Base-by-base conservation (phyloP, 2,329 filamentous ascomycete species). In the Hypomyces rosellus region DNA sequence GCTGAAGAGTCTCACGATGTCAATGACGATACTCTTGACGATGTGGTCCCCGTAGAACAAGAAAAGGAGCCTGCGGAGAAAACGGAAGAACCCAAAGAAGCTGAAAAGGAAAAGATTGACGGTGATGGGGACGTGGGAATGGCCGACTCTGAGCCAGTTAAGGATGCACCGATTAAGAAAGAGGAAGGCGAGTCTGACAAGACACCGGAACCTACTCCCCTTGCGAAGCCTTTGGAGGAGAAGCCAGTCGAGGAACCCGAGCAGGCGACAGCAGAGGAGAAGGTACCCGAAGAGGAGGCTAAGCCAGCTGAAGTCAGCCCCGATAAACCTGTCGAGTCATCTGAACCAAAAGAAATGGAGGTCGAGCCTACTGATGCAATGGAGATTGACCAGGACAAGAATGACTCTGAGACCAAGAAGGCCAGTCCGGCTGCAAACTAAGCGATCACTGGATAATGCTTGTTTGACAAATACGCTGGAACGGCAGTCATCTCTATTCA, bases 51-150 rank as follows among this genome's bases (percentile, higher is more conserved):
- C 2, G 56, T 54, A 14, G 58, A 63, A 30, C 48, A 53, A 4
- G 61, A 66, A 20, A 61, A 61, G 18, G 62, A 64, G 18, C 51
- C 55, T n/a, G 50, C 37, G 2, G 51, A 51, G 16, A 51, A 51
- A 16, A 20, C 34, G n/a, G n/a, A 41, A 4, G 43, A 51, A 36
- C 33, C 50, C 18, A 46, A 45, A 25, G 49, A 48, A 14, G 12
- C 45, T 25, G 48, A 66, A 36, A 63, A 63, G 15, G 50, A 59
- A 4, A 68, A 67, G 34, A 61, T 71, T 4, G 76, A 80, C 30
- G 63, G 62, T 2, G 75, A 78, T 50, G 75, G 75, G 12, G 75
- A 80, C 57, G 67, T 79, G 6, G 74, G 75, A 9, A 80, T 80
- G 75, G 66, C 64, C 2, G 74, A 72, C 40, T 55, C 69, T 2